Evolutionary conservation across 352 stramenopile genomes (phyloP).

Genomic region (Globisporangium irregulare): DNA sequence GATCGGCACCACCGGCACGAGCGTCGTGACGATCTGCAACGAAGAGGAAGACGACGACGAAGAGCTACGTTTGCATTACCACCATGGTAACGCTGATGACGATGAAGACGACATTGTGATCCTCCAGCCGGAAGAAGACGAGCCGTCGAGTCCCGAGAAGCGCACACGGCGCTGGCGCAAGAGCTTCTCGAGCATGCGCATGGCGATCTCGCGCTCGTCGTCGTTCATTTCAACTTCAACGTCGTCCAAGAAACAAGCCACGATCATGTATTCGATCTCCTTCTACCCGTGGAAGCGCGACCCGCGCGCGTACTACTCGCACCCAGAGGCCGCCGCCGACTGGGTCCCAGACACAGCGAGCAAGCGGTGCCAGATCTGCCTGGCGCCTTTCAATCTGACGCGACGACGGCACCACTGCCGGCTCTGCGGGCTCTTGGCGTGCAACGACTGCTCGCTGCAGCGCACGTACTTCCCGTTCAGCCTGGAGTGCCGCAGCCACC

Average conservation of each 20-base stretch:
- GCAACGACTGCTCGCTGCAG: conserved; percentile 61
- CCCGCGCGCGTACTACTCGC: conserved; percentile 59
- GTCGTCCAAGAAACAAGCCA: conserved; percentile 23
- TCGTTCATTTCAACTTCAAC: conserved; percentile 1
- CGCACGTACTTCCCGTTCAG: conserved; percentile 68
- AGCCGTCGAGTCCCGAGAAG: background rate
- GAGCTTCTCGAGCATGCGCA: conserved; percentile 15
- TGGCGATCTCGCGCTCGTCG: conserved; percentile 16
- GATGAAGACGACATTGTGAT: conserved; percentile 21
- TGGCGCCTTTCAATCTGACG: conserved; percentile 48
- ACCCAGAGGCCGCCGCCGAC: conserved; percentile 60
- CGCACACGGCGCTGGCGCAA: conserved; percentile 6
- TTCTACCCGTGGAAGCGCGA: conserved; percentile 82
- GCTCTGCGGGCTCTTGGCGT: conserved; percentile 67
- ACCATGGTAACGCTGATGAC: background rate
- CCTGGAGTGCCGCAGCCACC: conserved; percentile 39
- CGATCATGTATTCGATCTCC: conserved; percentile 65
- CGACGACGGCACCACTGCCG: conserved; percentile 86
- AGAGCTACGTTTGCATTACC: background rate
- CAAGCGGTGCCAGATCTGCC: conserved; percentile 60
- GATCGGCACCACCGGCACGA: conserved; percentile 15
- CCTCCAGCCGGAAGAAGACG: conserved; percentile 17
- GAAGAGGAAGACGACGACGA: conserved; percentile 9
- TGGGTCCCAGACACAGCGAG: conserved; percentile 72
- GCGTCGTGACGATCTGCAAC: conserved; percentile 11